phyloP scores from a whole-genome alignment of 2,329 filamentous ascomycete species.

The Claviceps maximensis region DNA sequence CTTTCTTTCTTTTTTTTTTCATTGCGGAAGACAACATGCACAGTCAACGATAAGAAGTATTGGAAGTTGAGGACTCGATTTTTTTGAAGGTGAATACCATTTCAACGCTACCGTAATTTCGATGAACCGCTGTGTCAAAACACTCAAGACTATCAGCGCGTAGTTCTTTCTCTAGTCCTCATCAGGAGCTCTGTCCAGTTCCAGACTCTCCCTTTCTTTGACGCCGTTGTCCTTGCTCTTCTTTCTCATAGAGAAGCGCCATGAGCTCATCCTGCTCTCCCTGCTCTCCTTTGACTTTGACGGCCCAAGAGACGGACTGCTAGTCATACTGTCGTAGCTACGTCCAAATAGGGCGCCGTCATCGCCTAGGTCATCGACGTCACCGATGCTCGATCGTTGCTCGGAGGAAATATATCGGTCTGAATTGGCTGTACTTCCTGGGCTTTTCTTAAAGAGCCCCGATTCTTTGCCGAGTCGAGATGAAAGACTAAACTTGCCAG shows the following conservation, averaged over 20 bases:
- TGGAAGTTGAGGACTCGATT: background rate
- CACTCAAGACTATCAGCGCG: background rate
- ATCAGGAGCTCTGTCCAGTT: constrained; percentile 30
- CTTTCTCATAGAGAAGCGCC: constrained; percentile 48
- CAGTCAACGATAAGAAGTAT: background rate
- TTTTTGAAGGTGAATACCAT: background rate
- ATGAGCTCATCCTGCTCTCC: constrained; percentile 36
- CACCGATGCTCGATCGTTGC: constrained; percentile 43
- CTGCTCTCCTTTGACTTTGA: constrained; percentile 32
- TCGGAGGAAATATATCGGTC: constrained; percentile 43
- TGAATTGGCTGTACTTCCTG: constrained; percentile 42
- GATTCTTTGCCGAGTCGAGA: constrained; percentile 42
- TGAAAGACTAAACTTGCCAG: constrained; percentile 50
- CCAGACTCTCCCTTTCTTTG: constrained; percentile 39
- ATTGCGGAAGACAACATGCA: background rate
- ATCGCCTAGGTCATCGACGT: constrained; percentile 39
- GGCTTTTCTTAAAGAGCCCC: constrained; percentile 44
- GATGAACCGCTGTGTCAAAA: background rate
- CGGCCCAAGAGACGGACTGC: constrained; percentile 42
- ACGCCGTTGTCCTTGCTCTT: constrained; percentile 35
- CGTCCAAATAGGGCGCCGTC: constrained; percentile 29
- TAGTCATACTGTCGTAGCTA: constrained; percentile 43
- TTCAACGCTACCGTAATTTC: background rate
- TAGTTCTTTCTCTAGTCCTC: constrained; percentile 12
- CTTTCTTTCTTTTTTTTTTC: too few relatives aligned